phyloP scores from a whole-genome alignment of 1,284 basidiomycete genomes.

The Golubevia sp. region DNA sequence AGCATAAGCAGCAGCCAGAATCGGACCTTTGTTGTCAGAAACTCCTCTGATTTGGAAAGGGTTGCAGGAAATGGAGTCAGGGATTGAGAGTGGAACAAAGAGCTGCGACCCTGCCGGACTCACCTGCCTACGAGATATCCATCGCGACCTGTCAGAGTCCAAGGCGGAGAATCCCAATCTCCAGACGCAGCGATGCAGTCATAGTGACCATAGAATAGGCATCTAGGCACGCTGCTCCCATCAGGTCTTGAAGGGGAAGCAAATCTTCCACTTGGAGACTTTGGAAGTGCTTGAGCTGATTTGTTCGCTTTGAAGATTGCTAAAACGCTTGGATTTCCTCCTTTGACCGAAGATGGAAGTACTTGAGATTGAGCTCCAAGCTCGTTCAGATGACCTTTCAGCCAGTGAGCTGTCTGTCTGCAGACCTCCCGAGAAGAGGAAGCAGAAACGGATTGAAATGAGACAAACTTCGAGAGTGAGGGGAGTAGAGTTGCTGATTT shows the following conservation, averaged over 20 bases:
- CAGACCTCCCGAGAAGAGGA: slow-evolving; percentile 38
- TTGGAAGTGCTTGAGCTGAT: too few species aligned
- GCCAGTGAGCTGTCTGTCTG: slow-evolving; percentile 47
- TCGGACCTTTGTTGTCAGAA: slow-evolving; percentile 82
- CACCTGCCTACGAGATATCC: slow-evolving; percentile 72
- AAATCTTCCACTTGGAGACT: not conserved
- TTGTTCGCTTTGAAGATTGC: slow-evolving; percentile 31
- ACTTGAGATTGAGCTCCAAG: slow-evolving; percentile 48
- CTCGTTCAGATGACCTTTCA: slow-evolving; percentile 37
- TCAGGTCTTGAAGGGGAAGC: slow-evolving; percentile 4
- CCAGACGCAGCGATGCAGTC: slow-evolving; percentile 38
- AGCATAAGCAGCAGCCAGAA: slow-evolving; percentile 87
- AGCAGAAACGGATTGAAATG: slow-evolving; percentile 26
- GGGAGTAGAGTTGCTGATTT: slow-evolving; percentile 29
- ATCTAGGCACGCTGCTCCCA: too few species aligned
- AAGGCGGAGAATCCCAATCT: slow-evolving; percentile 85
- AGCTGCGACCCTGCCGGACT: not conserved
- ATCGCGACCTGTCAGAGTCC: slow-evolving; percentile 78
- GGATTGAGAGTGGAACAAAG: not conserved
- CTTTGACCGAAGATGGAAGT: slow-evolving; percentile 19
- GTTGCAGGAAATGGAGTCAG: slow-evolving; percentile 66
- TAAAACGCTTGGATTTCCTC: slow-evolving; percentile 46
- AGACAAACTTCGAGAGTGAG: slow-evolving; percentile 27
- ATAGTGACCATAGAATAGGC: slow-evolving; percentile 55
- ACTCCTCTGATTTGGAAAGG: not conserved